Percentiles rank a stretch among this genome's conserved stretches.
These are phyloP conservation scores for Yarrowia deformans DNA, from an alignment of 805 yeast genomes.

Conservation along the genomic window DNA sequence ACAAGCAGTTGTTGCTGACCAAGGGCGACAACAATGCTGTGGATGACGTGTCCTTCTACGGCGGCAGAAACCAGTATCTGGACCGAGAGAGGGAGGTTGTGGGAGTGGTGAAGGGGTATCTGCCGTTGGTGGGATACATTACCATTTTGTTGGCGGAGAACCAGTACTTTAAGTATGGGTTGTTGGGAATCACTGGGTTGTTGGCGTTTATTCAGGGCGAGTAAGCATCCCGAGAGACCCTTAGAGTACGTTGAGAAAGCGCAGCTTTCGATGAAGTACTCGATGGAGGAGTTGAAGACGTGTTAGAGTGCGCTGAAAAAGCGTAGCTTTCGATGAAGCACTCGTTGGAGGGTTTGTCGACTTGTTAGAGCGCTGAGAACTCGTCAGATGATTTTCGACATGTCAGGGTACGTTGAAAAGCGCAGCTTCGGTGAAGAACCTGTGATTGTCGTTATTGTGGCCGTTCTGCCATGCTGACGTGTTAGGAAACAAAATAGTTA, in stretches of 20 bases:
- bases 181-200: conserved; percentile 76
- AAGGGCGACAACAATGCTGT: conserved; percentile 96
- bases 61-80: conserved; percentile 75
- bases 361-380: too few relatives aligned
- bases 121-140: conserved; percentile 88
- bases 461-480: too few relatives aligned
- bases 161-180: conserved; percentile 76
- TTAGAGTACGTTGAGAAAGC: neutral
- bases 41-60: conserved; percentile 87
- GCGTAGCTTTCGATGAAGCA: neutral
- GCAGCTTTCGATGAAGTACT: conserved; percentile 16
- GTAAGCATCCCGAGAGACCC: too few relatives aligned
- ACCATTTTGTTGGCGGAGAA: conserved; percentile 93
- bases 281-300: too few relatives aligned
- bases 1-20: conserved; percentile 77
- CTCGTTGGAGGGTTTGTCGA: too few relatives aligned
- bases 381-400: too few relatives aligned
- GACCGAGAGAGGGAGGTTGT: conserved; percentile 79
- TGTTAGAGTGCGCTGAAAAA: neutral
- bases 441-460: too few relatives aligned
- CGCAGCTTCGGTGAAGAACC: too few relatives aligned
- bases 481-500: neutral
- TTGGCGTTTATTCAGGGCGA: conserved; percentile 70
- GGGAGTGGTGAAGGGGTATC: conserved; percentile 86
- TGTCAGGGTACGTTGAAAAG: too few relatives aligned